Evolutionary conservation across 1,284 basidiomycete species (phyloP).

Genomic region (Ustilago trichophora): DNA sequence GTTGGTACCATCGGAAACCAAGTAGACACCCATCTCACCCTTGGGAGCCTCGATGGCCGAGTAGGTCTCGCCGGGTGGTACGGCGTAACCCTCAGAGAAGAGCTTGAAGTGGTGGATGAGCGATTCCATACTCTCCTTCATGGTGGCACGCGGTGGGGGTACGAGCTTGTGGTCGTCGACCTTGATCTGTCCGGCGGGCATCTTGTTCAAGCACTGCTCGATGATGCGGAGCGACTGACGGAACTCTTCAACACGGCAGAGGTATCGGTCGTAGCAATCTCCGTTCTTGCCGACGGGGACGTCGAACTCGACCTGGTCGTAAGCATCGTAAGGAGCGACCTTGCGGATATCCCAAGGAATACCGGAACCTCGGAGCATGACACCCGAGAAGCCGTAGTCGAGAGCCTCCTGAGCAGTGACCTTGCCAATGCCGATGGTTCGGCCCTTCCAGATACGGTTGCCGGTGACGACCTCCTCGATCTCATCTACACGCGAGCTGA

Average conservation of each 20-base stretch:
- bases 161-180: slow-evolving; percentile 97
- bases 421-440: slow-evolving; percentile 88
- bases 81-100: slow-evolving; percentile 93
- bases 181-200: slow-evolving; percentile 90
- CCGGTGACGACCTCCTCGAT: slow-evolving; percentile 97
- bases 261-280: slow-evolving; percentile 93
- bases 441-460: slow-evolving; percentile 97
- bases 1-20: slow-evolving; percentile 65
- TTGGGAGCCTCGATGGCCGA: slow-evolving; percentile 97
- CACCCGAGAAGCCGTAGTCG: slow-evolving; percentile 93
- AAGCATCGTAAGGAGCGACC: slow-evolving; percentile 93
- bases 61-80: slow-evolving; percentile 97
- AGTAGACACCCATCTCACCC: slow-evolving; percentile 81
- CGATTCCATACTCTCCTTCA: slow-evolving; percentile 98
- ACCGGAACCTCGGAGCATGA: slow-evolving; percentile 95
- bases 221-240: slow-evolving; percentile 92
- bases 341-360: slow-evolving; percentile 93
- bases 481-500: slow-evolving; percentile 88
- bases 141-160: slow-evolving; percentile 93
- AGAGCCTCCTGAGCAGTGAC: slow-evolving; percentile 92
- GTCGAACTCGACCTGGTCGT: slow-evolving; percentile 97
- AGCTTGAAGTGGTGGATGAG: slow-evolving; percentile 97
- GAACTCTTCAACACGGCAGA: slow-evolving; percentile 98
- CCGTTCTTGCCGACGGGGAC: slow-evolving; percentile 95
- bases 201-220: slow-evolving; percentile 88